A percentile compares a stretch with the other conserved stretches of the same genome.
Conservation (phyloP, 73 alveolate genomes). For the Tetrahymena malaccensis region DNA sequence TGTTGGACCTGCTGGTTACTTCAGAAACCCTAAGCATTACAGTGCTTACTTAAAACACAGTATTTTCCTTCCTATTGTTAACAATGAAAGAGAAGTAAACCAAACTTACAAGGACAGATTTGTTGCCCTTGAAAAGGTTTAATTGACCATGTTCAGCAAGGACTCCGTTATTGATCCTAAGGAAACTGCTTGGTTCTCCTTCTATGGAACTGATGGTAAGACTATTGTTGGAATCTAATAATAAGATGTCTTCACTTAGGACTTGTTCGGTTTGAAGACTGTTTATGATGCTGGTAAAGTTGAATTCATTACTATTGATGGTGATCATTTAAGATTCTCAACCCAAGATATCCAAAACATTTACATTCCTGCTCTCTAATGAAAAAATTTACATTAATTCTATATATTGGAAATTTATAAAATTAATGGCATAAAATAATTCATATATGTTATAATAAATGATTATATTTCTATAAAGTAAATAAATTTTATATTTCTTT, state of each 20-base stretch:
- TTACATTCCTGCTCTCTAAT: constrained; percentile 29
- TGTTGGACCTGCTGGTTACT: constrained; percentile 88
- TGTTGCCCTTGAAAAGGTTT: constrained; percentile 39
- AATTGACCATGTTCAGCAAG: constrained; percentile 54
- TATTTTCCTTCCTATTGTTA: constrained; percentile 51
- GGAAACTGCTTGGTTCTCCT: constrained; percentile 67
- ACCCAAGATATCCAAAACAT: neutral
- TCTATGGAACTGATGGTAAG: constrained; percentile 44
- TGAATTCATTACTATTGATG: constrained; percentile 28
- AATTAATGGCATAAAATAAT: neutral
- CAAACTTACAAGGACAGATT: constrained; percentile 50
- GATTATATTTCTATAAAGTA: neutral
- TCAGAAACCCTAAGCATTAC: constrained; percentile 59
- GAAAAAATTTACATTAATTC: neutral
- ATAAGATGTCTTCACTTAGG: constrained; percentile 57
- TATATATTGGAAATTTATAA: no score
- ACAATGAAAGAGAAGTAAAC: constrained; percentile 45
- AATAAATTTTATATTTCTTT: neutral
- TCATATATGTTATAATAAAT: neutral
- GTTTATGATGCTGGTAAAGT: constrained; percentile 58
- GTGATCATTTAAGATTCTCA: constrained; percentile 58
- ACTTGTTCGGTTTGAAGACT: constrained; percentile 70
- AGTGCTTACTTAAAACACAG: constrained; percentile 40
- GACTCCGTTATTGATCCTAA: constrained; percentile 73
- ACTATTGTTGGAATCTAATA: constrained; percentile 45